Evolutionary conservation across 768 basidiomycete species (phyloP).

Genomic region (Tulasnella sp.): DNA sequence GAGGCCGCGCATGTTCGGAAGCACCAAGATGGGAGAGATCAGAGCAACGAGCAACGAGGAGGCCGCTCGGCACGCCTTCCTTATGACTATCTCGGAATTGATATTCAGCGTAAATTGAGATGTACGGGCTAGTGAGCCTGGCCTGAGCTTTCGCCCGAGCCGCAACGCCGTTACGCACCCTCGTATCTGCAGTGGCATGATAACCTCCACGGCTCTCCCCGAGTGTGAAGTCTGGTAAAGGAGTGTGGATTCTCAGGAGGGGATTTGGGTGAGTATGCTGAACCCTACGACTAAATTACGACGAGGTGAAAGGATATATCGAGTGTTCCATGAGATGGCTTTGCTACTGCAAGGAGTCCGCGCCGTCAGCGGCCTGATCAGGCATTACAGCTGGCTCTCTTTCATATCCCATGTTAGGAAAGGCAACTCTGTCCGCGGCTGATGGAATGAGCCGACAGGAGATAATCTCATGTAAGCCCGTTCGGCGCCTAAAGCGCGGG

Average conservation of each 20-base stretch:
- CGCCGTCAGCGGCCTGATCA: conserved; percentile 4
- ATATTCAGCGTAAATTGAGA: conserved; percentile 20
- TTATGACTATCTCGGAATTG: conserved; percentile 26
- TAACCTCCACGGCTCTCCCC: conserved; percentile 6
- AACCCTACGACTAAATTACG: not conserved
- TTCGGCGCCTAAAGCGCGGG: conserved; percentile 22
- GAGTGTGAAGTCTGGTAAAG: not conserved
- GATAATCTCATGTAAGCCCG: conserved; percentile 20
- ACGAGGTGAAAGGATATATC: not conserved
- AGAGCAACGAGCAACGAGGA: conserved; percentile 22
- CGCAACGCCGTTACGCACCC: not conserved
- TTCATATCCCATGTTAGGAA: conserved; percentile 10
- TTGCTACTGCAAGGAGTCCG: not conserved
- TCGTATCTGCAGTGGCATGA: not conserved
- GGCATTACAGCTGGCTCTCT: conserved; percentile 14
- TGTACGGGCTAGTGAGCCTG: conserved; percentile 15
- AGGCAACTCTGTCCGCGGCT: conserved; percentile 12
- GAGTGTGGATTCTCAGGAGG: not conserved
- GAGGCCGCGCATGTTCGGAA: conserved; percentile 10
- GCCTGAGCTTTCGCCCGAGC: not conserved
- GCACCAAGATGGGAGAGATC: not conserved
- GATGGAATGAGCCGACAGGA: conserved; percentile 9
- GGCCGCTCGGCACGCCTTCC: not conserved
- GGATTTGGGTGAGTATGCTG: not conserved
- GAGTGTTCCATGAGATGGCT: conserved; percentile 6